phyloP scores from a whole-genome alignment of 2,329 filamentous ascomycete species.

The Botryotinia convoluta region DNA sequence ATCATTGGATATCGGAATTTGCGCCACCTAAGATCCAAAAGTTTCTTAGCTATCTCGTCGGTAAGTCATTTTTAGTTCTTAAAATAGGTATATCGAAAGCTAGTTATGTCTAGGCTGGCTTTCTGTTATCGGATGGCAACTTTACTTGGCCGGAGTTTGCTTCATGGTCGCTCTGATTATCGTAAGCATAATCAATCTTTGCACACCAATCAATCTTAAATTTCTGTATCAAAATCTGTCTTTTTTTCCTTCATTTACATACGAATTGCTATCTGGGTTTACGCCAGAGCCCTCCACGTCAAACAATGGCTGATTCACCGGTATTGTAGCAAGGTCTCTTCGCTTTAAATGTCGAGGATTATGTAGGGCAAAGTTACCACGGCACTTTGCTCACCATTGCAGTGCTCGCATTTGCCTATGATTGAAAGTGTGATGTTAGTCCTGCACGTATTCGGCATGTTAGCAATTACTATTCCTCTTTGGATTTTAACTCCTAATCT shows the following conservation, averaged over 20 bases:
- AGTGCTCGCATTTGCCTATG: slow-evolving; percentile 42
- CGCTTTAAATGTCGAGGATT: slow-evolving; percentile 37
- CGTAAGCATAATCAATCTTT: too few relatives aligned
- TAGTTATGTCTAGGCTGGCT: slow-evolving; percentile 41
- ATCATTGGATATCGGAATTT: slow-evolving; percentile 56
- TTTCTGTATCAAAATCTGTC: too few relatives aligned
- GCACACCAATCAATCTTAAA: too few relatives aligned
- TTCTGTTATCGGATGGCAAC: slow-evolving; percentile 46
- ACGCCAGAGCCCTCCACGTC: too few relatives aligned
- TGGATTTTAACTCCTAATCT: slow-evolving; percentile 29
- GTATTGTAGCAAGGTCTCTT: slow-evolving; percentile 40
- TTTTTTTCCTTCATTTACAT: too few relatives aligned
- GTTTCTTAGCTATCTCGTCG: slow-evolving; percentile 52
- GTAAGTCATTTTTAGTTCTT: slow-evolving; percentile 26
- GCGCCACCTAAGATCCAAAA: slow-evolving; percentile 47
- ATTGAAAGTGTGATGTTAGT: slow-evolving; percentile 45
- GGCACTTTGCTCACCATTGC: slow-evolving; percentile 44
- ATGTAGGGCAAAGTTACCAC: slow-evolving; percentile 42
- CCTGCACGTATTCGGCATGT: slow-evolving; percentile 46
- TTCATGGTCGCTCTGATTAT: too few relatives aligned
- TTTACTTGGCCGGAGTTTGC: too few relatives aligned
- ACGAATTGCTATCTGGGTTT: too few relatives aligned
- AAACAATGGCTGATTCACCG: too few relatives aligned
- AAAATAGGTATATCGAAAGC: too few relatives aligned
- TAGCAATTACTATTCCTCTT: slow-evolving; percentile 44